A percentile compares a stretch with the other conserved stretches of the same genome.
phyloP scores from a whole-genome alignment of 257 asterid genomes.

The Salvia rosmarinus region DNA sequence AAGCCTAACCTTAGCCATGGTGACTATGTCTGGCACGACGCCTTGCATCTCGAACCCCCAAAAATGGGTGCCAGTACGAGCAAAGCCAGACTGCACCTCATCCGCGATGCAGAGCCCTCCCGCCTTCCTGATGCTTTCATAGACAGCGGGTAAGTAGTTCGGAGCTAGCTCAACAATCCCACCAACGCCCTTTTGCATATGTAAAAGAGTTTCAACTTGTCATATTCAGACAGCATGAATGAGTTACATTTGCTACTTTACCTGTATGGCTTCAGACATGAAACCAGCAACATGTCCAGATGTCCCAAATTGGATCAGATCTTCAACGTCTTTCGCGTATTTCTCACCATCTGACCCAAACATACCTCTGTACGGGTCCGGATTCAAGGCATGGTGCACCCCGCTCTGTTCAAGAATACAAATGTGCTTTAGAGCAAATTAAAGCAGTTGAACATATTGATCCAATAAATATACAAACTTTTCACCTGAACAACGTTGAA shows the following conservation, averaged over 20 bases:
- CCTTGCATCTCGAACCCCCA: slow-evolving; percentile 79
- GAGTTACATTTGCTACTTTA: neutral
- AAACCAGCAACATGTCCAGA: slow-evolving; percentile 75
- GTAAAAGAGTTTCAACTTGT: neutral
- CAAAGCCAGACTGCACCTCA: slow-evolving; percentile 77
- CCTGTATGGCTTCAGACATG: slow-evolving; percentile 84
- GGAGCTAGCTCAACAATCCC: slow-evolving; percentile 80
- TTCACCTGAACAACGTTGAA: slow-evolving; percentile 69
- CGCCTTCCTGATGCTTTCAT: slow-evolving; percentile 48
- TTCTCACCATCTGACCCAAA: slow-evolving; percentile 68
- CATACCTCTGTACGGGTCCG: slow-evolving; percentile 71
- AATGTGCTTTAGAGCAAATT: too few species aligned
- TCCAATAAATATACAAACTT: too few species aligned
- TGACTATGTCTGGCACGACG: slow-evolving; percentile 78
- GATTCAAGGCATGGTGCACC: slow-evolving; percentile 75
- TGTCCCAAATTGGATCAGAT: slow-evolving; percentile 67
- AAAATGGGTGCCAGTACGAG: slow-evolving; percentile 70
- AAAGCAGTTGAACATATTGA: too few species aligned
- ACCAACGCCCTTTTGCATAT: slow-evolving; percentile 66
- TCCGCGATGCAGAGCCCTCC: slow-evolving; percentile 82
- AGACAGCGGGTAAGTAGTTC: slow-evolving; percentile 63
- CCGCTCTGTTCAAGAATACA: slow-evolving; percentile 53
- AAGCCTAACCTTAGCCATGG: slow-evolving; percentile 71
- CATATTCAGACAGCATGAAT: neutral
- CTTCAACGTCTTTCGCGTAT: slow-evolving; percentile 70